phyloP scores from a whole-genome alignment of 1,139 yeast genomes.

The Arxiozyma bovina region DNA sequence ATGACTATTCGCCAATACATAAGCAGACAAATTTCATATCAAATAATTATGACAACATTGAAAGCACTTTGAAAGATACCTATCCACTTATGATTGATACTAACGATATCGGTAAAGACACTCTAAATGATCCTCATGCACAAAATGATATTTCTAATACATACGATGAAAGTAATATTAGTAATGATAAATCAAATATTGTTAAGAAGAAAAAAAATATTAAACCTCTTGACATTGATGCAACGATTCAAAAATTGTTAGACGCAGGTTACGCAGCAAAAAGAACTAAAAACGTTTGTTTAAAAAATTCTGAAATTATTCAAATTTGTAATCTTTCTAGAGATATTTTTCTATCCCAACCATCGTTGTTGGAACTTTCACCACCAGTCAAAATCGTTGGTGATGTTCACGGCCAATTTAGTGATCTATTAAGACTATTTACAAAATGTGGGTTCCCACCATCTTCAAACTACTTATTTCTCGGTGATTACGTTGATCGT shows the following conservation, averaged over 20 bases:
- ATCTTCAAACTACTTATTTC: constrained; percentile 75
- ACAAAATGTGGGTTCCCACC: constrained; percentile 99
- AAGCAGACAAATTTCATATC: neutral
- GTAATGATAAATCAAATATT: neutral
- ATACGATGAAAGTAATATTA: constrained; percentile 4
- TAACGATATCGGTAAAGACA: neutral
- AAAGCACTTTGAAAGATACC: neutral
- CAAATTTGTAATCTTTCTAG: constrained; percentile 78
- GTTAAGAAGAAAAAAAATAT: constrained; percentile 25
- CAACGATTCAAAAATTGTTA: constrained; percentile 73
- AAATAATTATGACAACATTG: neutral
- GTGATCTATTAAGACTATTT: constrained; percentile 81
- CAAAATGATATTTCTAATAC: constrained; percentile 7
- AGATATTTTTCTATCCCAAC: constrained; percentile 82
- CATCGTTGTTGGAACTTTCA: constrained; percentile 74
- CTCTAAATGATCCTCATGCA: neutral
- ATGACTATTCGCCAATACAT: neutral
- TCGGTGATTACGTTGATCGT: constrained; percentile 95
- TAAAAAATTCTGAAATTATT: constrained; percentile 81
- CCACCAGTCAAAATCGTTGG: constrained; percentile 98
- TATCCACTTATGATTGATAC: neutral
- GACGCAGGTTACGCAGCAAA: constrained; percentile 96
- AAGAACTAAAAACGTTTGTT: constrained; percentile 77
- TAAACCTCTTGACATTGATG: constrained; percentile 66
- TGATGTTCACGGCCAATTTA: constrained; percentile 95